Conservation (phyloP, 2,329 filamentous ascomycete species). For the Tolypocladium endophyticum region DNA sequence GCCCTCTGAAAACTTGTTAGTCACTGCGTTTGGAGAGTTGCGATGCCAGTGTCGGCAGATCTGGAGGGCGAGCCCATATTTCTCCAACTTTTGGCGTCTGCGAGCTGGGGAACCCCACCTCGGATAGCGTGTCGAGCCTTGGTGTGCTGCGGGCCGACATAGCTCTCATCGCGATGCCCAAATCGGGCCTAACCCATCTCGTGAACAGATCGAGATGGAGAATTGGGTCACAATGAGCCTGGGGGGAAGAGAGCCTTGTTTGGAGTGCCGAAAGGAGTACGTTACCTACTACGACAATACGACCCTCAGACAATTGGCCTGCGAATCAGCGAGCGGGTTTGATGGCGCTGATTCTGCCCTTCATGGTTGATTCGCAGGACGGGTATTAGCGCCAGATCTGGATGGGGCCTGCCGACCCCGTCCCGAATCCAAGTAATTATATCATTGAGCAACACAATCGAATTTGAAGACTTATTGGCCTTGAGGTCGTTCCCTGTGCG, state of each 20-base stretch:
- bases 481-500: too few relatives aligned
- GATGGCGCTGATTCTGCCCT: too few relatives aligned
- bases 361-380: too few relatives aligned
- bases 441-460: too few relatives aligned
- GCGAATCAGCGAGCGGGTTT: not conserved
- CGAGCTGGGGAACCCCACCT: not conserved
- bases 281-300: too few relatives aligned
- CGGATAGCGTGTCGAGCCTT: not conserved
- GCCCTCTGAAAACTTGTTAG: not conserved
- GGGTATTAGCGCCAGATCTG: not conserved
- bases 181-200: not conserved
- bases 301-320: not conserved
- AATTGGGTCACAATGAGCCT: not conserved
- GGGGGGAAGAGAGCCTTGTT: not conserved
- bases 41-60: not conserved
- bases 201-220: not conserved
- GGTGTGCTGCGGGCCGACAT: not conserved
- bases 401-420: too few relatives aligned
- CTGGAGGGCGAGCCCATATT: not conserved
- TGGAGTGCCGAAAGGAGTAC: too few relatives aligned
- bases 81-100: not conserved
- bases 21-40: not conserved
- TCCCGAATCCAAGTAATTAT: too few relatives aligned
- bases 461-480: too few relatives aligned
- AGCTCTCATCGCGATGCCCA: not conserved